These are phyloP conservation scores for Picea abies DNA, from an alignment of 83 land plant genomes.

Conservation along the genomic window DNA sequence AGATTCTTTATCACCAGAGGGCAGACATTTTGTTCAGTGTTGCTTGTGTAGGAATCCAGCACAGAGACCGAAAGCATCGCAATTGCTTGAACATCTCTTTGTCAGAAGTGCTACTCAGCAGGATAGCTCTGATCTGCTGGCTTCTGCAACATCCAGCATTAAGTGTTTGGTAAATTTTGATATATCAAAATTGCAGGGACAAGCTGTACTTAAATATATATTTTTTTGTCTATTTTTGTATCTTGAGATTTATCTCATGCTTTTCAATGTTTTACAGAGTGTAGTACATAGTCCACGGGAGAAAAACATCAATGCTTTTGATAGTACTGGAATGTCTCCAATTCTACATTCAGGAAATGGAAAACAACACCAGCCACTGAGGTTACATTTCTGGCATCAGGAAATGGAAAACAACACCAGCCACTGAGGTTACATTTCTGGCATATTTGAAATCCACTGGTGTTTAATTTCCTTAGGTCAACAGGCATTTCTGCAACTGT, in stretches of 20 bases:
- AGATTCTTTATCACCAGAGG: constrained; percentile 60
- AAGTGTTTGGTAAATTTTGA: background rate
- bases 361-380: background rate
- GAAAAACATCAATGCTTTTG: background rate
- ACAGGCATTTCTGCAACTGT: background rate
- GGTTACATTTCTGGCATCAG: constrained; percentile 4
- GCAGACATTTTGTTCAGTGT: constrained; percentile 55
- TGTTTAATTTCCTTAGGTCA: background rate
- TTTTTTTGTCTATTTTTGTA: background rate
- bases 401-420: background rate
- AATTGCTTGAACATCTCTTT: constrained; percentile 74
- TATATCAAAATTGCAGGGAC: constrained; percentile 13
- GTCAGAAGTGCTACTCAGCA: constrained; percentile 25
- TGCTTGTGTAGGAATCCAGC: constrained; percentile 80
- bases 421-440: background rate
- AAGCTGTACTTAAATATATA: background rate
- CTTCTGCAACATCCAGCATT: background rate
- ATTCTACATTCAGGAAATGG: background rate
- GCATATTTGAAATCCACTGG: background rate
- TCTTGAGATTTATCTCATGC: constrained; percentile 3
- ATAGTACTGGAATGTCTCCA: background rate
- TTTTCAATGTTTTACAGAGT: constrained; percentile 6
- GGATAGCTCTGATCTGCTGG: constrained; percentile 22
- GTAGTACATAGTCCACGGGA: background rate
- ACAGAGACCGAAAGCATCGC: constrained; percentile 64